Evolutionary conservation across 2,329 filamentous ascomycete genomes (phyloP).

Genomic region (Elsinoe australis): DNA sequence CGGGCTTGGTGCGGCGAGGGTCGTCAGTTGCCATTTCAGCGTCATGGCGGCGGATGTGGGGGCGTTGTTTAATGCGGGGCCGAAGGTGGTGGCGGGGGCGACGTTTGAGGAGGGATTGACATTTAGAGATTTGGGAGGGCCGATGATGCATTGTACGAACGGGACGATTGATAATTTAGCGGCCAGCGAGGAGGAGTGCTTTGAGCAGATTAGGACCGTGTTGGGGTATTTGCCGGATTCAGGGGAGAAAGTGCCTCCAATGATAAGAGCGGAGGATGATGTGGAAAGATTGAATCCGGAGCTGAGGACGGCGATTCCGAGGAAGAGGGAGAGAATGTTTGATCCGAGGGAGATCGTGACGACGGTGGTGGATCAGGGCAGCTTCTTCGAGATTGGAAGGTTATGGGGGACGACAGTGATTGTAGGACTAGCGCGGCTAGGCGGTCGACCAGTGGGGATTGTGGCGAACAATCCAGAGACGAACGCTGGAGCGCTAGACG

Average conservation of each 20-base stretch:
- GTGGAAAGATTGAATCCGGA: constrained; percentile 42
- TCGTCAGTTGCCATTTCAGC: constrained; percentile 56
- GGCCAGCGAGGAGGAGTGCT: constrained; percentile 52
- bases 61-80: constrained; percentile 56
- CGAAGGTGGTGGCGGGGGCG: constrained; percentile 54
- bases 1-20: constrained; percentile 54
- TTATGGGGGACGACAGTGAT: constrained; percentile 58
- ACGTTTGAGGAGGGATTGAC: constrained; percentile 57
- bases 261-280: constrained; percentile 39
- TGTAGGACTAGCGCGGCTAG: constrained; percentile 51
- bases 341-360: constrained; percentile 51
- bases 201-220: constrained; percentile 52
- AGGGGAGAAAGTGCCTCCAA: constrained; percentile 49
- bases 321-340: constrained; percentile 53
- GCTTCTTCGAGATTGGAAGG: constrained; percentile 57
- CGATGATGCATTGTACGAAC: constrained; percentile 55
- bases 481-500: constrained; percentile 54
- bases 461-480: constrained; percentile 55
- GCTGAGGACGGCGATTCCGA: constrained; percentile 51
- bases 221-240: constrained; percentile 52
- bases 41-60: constrained; percentile 60
- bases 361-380: constrained; percentile 48
- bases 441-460: constrained; percentile 51
- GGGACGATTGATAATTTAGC: constrained; percentile 60
- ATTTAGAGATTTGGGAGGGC: constrained; percentile 53